Percentiles rank a stretch among this genome's conserved stretches.
phyloP scores from a whole-genome alignment of 176 grass and related monocot genomes.

The Canna indica region DNA sequence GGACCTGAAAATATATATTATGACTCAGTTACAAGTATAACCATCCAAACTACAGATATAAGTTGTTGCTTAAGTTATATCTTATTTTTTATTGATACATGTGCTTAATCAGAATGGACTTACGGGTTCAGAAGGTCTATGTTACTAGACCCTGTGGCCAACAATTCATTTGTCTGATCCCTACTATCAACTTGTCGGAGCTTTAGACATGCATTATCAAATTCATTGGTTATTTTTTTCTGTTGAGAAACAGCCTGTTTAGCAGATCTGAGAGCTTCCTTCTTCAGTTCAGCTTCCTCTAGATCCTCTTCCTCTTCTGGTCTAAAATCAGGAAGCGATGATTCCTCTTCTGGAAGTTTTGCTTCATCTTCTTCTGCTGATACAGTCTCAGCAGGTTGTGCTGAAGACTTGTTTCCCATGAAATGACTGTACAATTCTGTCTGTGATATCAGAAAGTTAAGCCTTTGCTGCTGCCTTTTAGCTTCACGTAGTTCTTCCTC shows the following conservation, averaged over 20 bases:
- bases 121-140: slow-evolving; percentile 95
- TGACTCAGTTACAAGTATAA: not conserved
- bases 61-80: not conserved
- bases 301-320: slow-evolving; percentile 62
- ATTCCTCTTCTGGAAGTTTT: slow-evolving; percentile 38
- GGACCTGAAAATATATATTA: slow-evolving; percentile 52
- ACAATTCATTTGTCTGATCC: slow-evolving; percentile 44
- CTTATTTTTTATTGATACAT: not conserved
- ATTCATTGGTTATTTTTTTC: slow-evolving; percentile 88
- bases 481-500: slow-evolving; percentile 94
- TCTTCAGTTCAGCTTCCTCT: slow-evolving; percentile 84
- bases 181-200: slow-evolving; percentile 46
- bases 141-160: slow-evolving; percentile 47
- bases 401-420: slow-evolving; percentile 79
- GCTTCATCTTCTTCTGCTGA: slow-evolving; percentile 25
- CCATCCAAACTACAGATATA: not conserved
- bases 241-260: slow-evolving; percentile 88
- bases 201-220: slow-evolving; percentile 81
- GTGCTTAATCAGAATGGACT: slow-evolving; percentile 31
- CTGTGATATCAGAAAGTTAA: slow-evolving; percentile 95
- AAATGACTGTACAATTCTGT: slow-evolving; percentile 99
- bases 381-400: slow-evolving; percentile 18
- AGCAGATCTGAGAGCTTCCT: slow-evolving; percentile 81
- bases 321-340: slow-evolving; percentile 23
- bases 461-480: slow-evolving; percentile 93